Percentiles rank a stretch among this genome's conserved stretches.
These are phyloP conservation scores for Fragaria nilgerrensis DNA, from an alignment of 306 rosid genomes.

Conservation along the genomic window DNA sequence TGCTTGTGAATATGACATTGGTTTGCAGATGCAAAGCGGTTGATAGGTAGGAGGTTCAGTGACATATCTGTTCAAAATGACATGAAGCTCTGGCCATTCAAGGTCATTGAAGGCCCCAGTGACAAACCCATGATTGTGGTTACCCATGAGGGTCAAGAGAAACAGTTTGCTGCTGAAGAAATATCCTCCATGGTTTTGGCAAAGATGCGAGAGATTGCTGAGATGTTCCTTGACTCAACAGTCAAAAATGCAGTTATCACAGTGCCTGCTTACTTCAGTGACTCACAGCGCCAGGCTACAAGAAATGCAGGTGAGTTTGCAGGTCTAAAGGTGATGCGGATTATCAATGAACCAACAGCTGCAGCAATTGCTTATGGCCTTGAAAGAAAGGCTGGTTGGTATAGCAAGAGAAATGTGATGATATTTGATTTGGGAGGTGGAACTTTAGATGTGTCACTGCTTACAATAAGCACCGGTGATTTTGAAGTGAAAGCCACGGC, in stretches of 20 bases:
- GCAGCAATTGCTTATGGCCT: background rate
- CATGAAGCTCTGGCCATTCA: background rate
- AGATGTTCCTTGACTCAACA: background rate
- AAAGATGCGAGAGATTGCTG: conserved; percentile 4
- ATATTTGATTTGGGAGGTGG: background rate
- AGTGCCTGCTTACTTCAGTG: background rate
- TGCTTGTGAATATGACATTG: background rate
- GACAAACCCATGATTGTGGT: background rate
- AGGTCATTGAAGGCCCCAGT: background rate
- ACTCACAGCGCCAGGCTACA: background rate
- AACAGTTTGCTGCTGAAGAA: background rate
- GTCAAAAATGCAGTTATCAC: background rate
- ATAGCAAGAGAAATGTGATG: background rate
- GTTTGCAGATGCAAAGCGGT: background rate
- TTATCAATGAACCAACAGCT: background rate
- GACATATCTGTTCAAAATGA: background rate
- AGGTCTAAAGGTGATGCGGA: background rate
- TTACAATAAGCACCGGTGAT: background rate
- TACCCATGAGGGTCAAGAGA: background rate
- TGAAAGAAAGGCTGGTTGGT: background rate
- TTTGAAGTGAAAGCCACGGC: background rate
- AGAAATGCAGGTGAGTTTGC: background rate
- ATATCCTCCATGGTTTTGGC: conserved; percentile 3
- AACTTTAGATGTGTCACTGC: background rate
- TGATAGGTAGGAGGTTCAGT: background rate